Evolutionary conservation across 2,329 filamentous ascomycete genomes (phyloP), one percentile per base, ranked within the genome.

Genomic region (Coniochaeta pulveracea): DNA sequence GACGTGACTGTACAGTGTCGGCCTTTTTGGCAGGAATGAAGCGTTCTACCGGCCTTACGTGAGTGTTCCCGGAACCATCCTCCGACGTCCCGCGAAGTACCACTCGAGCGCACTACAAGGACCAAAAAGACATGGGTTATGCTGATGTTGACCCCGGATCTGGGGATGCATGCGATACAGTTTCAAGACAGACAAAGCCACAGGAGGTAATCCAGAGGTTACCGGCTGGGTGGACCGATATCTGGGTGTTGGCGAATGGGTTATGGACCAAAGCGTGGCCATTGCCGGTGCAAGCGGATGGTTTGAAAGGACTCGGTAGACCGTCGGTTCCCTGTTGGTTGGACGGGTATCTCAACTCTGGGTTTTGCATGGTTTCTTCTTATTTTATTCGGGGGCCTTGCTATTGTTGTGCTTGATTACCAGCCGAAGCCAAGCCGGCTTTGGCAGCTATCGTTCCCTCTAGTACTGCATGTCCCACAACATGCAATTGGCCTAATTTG

Each of bases 31-130:
- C 91, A 24, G 91, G 91, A 51, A 88, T 98, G 68, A 93, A 93
- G 66, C 85, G 91, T 48, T 95, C 89, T 43, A 96, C 91, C 40
- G 91, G 91, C 51, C 71, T 98, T 63, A 95, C 88, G 91, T 98
- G 83, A 74, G 84, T 81, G 37, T 39, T 43, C 37, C 16, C 34
- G 37, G 26, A 43, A 40, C 40, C 37, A 41, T 38, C 37, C 23
- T n/a, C 24, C 14, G 17, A 18, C 19, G 15, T 22, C 19, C 28
- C 18, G 19, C 19, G 17, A 22, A 12, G 10, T 26, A 11, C 21
- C 32, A 16, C 5, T n/a, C n/a, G n/a, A n/a, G n/a, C n/a, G n/a
- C n/a, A n/a, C n/a, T n/a, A n/a, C n/a, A n/a, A n/a, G n/a, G n/a
- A n/a, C n/a, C n/a, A n/a, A n/a, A n/a, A n/a, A n/a, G n/a, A n/a